Evolutionary conservation across 169 alveolate genomes (phyloP).

Genomic region (Prorocentrum cordatum): DNA sequence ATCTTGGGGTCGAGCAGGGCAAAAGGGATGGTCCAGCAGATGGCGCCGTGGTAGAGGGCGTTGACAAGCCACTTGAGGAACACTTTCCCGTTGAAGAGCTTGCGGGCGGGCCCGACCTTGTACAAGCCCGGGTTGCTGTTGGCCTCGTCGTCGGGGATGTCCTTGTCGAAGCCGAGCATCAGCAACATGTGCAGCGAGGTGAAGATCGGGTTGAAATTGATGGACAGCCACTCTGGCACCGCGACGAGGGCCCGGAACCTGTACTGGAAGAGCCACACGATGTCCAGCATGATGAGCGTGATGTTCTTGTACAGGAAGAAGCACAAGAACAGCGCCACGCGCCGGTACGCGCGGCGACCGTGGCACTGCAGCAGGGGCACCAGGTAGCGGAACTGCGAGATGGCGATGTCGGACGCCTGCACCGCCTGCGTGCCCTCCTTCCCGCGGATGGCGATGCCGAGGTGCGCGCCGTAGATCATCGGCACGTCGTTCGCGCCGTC

Average conservation of each 20-base stretch:
- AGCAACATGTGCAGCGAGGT: conserved; percentile 50
- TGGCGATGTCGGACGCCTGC: conserved; percentile 77
- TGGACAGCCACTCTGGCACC: conserved; percentile 79
- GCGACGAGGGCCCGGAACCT: conserved; percentile 91
- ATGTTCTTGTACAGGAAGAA: conserved; percentile 95
- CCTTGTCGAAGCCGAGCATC: conserved; percentile 65
- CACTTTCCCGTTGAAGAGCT: not conserved
- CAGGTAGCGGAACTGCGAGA: conserved; percentile 81
- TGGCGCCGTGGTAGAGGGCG: conserved; percentile 75
- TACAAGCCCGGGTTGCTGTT: conserved; percentile 23
- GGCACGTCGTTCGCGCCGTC: conserved; percentile 99
- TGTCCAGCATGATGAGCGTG: conserved; percentile 87
- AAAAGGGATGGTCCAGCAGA: conserved; percentile 68
- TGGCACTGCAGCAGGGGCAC: conserved; percentile 81
- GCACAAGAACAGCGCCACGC: conserved; percentile 81
- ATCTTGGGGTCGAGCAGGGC: too few relatives aligned
- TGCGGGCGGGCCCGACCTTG: not conserved
- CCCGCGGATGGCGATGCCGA: conserved; percentile 93
- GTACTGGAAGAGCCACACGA: conserved; percentile 84
- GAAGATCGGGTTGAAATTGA: conserved; percentile 9
- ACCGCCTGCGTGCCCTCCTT: conserved; percentile 89
- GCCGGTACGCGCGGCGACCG: conserved; percentile 78
- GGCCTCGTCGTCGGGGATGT: not conserved
- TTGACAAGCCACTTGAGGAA: conserved; percentile 71
- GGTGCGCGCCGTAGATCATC: conserved; percentile 96